Conservation (phyloP, 805 yeast species). For the Ogataea pignaliae region DNA sequence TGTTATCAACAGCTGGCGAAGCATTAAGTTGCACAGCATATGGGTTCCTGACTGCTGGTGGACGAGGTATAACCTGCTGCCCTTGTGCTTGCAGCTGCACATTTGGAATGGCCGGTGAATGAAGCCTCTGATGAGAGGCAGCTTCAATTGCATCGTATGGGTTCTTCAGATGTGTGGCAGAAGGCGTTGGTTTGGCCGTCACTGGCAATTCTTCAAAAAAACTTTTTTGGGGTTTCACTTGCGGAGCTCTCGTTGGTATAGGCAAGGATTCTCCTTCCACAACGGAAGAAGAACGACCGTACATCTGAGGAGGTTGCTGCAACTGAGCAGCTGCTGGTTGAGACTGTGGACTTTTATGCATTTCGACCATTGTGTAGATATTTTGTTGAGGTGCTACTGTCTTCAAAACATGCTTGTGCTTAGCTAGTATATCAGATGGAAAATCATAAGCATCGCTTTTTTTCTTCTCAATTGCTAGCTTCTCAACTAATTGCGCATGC, state of each 20-base stretch:
- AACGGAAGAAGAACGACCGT: neutral
- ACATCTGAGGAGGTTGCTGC: conserved; percentile 3
- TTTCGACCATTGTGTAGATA: conserved; percentile 27
- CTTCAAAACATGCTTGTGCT: conserved; percentile 34
- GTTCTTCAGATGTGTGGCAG: conserved; percentile 18
- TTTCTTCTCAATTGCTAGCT: conserved; percentile 44
- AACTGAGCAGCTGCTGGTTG: conserved; percentile 4
- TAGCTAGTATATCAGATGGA: conserved; percentile 51
- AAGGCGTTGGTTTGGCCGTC: conserved; percentile 3
- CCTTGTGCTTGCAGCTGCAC: neutral
- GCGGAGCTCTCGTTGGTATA: conserved; percentile 1
- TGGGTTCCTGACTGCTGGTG: too few relatives aligned
- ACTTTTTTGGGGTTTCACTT: conserved; percentile 31
- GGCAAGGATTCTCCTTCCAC: neutral
- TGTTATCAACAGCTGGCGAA: conserved; percentile 1
- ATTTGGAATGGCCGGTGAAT: neutral
- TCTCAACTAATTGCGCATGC: conserved; percentile 17
- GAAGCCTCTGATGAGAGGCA: neutral
- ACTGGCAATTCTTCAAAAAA: conserved; percentile 61
- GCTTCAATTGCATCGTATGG: conserved; percentile 19
- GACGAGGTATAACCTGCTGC: too few relatives aligned
- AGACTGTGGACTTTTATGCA: conserved; percentile 2
- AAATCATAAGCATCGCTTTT: conserved; percentile 78
- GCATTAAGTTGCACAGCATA: neutral
- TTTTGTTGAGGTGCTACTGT: conserved; percentile 31